Percentiles rank a stretch among this genome's conserved stretches.
These are phyloP conservation scores for Cairneyella variabilis DNA, from an alignment of 495 filamentous ascomycete genomes.

Conservation along the genomic window DNA sequence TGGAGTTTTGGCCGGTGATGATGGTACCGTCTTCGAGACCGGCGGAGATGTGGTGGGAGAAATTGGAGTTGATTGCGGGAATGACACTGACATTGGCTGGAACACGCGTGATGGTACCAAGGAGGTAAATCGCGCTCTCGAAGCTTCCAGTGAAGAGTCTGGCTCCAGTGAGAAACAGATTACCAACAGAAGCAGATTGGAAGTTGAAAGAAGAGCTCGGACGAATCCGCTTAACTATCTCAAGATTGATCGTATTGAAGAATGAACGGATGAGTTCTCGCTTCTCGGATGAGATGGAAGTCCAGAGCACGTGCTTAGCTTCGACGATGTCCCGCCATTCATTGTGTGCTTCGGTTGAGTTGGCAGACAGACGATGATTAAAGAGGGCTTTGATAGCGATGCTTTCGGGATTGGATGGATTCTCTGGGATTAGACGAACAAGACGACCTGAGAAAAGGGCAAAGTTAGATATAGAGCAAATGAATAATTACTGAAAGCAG, in stretches of 20 bases:
- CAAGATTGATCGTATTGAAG: slow-evolving; percentile 81
- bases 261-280: slow-evolving; percentile 89
- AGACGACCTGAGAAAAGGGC: slow-evolving; percentile 58
- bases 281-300: slow-evolving; percentile 72
- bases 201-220: slow-evolving; percentile 83
- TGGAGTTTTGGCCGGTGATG: slow-evolving; percentile 91
- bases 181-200: slow-evolving; percentile 83
- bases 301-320: slow-evolving; percentile 71
- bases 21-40: slow-evolving; percentile 68
- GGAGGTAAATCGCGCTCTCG: slow-evolving; percentile 76
- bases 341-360: slow-evolving; percentile 44
- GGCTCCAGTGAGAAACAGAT: slow-evolving; percentile 85
- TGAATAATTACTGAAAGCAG: no score
- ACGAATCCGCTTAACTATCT: slow-evolving; percentile 82
- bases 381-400: slow-evolving; percentile 74
- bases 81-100: slow-evolving; percentile 72
- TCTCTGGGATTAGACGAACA: slow-evolving; percentile 79
- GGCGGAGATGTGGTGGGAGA: slow-evolving; percentile 88
- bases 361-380: slow-evolving; percentile 72
- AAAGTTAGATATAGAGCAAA: no score
- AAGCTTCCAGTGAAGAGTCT: slow-evolving; percentile 78
- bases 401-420: slow-evolving; percentile 55
- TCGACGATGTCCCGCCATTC: slow-evolving; percentile 94
- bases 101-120: slow-evolving; percentile 76
- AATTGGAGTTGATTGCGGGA: slow-evolving; percentile 90